Evolutionary conservation across 2,329 filamentous ascomycete genomes (phyloP), one percentile per base, ranked within the genome.

Genomic region (Diaporthe vaccinii): DNA sequence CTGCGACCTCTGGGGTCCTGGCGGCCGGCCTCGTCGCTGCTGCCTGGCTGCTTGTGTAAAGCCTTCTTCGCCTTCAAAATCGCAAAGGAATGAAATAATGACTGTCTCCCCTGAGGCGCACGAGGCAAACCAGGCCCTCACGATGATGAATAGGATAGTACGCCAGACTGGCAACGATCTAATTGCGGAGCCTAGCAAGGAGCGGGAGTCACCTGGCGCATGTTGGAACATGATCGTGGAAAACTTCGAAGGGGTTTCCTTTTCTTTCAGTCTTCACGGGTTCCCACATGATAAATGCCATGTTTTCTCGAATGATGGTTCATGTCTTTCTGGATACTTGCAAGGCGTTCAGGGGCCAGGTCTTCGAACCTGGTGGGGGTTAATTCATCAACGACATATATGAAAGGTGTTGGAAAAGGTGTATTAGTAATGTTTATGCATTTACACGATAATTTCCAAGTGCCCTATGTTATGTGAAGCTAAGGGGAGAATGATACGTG

Each of bases 351-450:
- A 1, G 49, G 34, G 65, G 53, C 5, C 12, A 34, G 31, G 34
- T 55, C 34, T 65, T n/a, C 41, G 25, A 31, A 44, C 17, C 17
- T 15, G 25, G 10, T 15, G 15, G 53, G 25, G 36, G 17, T 3
- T 39, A 22, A 20, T 25, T 20, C 22, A 39, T 39, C 7, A 15
- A 39, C n/a, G 2, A 22, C 34, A 55, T 39, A 39, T 14, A 39
- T 25, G 36, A 36, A 25, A 20, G 46, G 49, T 55, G 49, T 41
- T 55, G 15, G 49, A 28, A n/a, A 41, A 41, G 65, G 46, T 53
- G 65, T 41, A 55, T 34, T 69, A 69, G 22, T 68, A 53, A 53
- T 53, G 15, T 28, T 53, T 39, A 68, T 68, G 65, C 65, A 53
- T 53, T 53, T 39, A 53, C 46, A 20, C 22, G 5, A 41, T 36